Conservation (phyloP, 345 rosid species). For the Rubroshorea leprosula region DNA sequence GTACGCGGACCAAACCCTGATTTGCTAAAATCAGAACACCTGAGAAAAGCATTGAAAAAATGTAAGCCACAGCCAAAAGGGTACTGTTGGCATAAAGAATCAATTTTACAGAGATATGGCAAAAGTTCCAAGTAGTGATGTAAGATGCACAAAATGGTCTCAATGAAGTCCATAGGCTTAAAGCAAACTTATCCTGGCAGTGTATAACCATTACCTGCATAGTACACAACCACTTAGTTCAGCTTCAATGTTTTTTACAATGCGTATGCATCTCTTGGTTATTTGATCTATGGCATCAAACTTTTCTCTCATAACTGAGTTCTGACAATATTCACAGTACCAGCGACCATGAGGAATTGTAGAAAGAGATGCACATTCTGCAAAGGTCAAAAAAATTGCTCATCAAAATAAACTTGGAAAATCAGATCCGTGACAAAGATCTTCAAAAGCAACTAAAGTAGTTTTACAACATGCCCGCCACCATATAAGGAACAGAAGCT, state of each 20-base stretch:
- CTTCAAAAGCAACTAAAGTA: neutral
- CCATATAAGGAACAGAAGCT: neutral
- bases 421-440: neutral
- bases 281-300: conserved; percentile 70
- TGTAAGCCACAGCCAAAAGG: conserved; percentile 9
- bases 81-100: neutral
- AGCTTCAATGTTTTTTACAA: conserved; percentile 65
- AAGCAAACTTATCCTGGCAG: conserved; percentile 13
- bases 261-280: conserved; percentile 81
- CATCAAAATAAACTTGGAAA: neutral
- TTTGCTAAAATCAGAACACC: conserved; percentile 79
- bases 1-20: conserved; percentile 97
- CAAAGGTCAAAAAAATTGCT: conserved; percentile 25
- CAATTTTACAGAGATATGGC: neutral
- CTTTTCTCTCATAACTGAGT: conserved; percentile 53
- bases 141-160: too few species aligned
- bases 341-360: conserved; percentile 76
- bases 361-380: conserved; percentile 75
- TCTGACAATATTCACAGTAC: conserved; percentile 85
- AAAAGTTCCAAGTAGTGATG: too few species aligned
- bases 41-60: conserved; percentile 24
- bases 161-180: conserved; percentile 5
- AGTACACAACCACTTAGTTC: conserved; percentile 84
- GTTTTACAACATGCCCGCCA: neutral
- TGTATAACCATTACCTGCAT: conserved; percentile 61